These are phyloP conservation scores for Magnaporthiopsis incrustans DNA, from an alignment of 2,329 filamentous ascomycete species.

Conservation along the genomic window DNA sequence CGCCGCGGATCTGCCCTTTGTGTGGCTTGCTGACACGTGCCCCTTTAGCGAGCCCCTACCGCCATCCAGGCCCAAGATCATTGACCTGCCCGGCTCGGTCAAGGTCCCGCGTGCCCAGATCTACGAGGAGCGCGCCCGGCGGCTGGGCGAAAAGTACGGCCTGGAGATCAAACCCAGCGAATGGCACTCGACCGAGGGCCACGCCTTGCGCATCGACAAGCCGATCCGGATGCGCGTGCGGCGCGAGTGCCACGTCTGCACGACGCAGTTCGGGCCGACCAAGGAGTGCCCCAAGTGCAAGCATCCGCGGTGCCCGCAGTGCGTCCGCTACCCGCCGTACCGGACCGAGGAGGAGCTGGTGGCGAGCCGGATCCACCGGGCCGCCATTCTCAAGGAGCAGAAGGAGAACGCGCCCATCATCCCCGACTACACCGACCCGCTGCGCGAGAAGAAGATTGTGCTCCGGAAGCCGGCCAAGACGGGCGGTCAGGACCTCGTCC, in stretches of 20 bases:
- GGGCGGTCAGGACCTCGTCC: slow-evolving; percentile 63
- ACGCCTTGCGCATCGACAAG: slow-evolving; percentile 61
- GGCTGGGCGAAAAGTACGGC: slow-evolving; percentile 46
- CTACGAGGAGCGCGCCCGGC: slow-evolving; percentile 48
- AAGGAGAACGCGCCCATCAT: slow-evolving; percentile 48
- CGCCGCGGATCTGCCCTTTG: neutral
- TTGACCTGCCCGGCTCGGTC: slow-evolving; percentile 14
- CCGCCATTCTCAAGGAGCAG: slow-evolving; percentile 43
- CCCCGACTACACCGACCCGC: slow-evolving; percentile 38
- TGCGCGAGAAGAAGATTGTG: slow-evolving; percentile 37
- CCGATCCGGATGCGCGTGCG: slow-evolving; percentile 71
- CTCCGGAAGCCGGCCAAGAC: slow-evolving; percentile 58
- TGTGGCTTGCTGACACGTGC: slow-evolving; percentile 7
- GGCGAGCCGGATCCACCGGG: slow-evolving; percentile 43
- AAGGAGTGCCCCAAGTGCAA: slow-evolving; percentile 71
- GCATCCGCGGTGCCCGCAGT: slow-evolving; percentile 74
- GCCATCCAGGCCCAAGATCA: slow-evolving; percentile 4
- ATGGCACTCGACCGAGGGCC: slow-evolving; percentile 44
- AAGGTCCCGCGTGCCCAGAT: slow-evolving; percentile 41
- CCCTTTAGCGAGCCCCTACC: neutral
- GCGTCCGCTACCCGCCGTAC: slow-evolving; percentile 64
- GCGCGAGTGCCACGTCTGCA: slow-evolving; percentile 74
- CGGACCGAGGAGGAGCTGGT: slow-evolving; percentile 48
- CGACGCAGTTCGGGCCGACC: slow-evolving; percentile 61
- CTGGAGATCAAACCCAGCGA: slow-evolving; percentile 46